Conservation (phyloP, 768 basidiomycete genomes). For the Psilocybe subaeruginosa region DNA sequence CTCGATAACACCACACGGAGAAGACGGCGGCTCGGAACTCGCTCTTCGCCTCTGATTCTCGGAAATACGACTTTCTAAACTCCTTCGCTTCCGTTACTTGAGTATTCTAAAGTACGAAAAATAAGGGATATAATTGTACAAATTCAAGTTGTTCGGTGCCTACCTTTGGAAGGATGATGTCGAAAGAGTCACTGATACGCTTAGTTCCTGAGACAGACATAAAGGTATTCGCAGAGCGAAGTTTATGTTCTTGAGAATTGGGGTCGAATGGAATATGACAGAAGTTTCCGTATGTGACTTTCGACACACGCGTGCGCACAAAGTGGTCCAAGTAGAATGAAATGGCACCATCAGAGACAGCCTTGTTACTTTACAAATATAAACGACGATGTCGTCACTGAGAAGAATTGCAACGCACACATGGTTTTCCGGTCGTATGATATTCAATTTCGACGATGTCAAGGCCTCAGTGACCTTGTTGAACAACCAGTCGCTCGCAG, state of each 20-base stretch:
- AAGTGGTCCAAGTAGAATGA: conserved; percentile 49
- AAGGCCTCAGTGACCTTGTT: conserved; percentile 42
- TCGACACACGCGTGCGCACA: conserved; percentile 50
- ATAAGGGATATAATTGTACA: background rate
- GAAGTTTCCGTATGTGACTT: conserved; percentile 49
- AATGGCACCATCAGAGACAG: conserved; percentile 55
- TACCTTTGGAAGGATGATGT: conserved; percentile 46
- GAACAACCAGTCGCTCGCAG: conserved; percentile 60
- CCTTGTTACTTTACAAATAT: conserved; percentile 37
- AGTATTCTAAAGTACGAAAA: conserved; percentile 35
- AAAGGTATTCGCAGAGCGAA: conserved; percentile 33
- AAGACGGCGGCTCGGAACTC: conserved; percentile 22
- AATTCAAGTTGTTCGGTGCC: background rate
- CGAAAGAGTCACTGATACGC: conserved; percentile 42
- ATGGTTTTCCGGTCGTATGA: conserved; percentile 56
- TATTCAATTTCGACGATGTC: conserved; percentile 36
- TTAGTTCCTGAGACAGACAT: conserved; percentile 39
- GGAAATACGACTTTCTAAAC: conserved; percentile 40
- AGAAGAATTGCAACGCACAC: conserved; percentile 39
- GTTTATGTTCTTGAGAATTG: conserved; percentile 41
- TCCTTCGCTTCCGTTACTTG: conserved; percentile 48
- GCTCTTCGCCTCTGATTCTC: conserved; percentile 26
- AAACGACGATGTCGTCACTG: background rate
- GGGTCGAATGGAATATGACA: conserved; percentile 38
- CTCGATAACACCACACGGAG: conserved; percentile 30